phyloP scores from a whole-genome alignment of 306 rosid genomes.

The Corylus heterophylla region DNA sequence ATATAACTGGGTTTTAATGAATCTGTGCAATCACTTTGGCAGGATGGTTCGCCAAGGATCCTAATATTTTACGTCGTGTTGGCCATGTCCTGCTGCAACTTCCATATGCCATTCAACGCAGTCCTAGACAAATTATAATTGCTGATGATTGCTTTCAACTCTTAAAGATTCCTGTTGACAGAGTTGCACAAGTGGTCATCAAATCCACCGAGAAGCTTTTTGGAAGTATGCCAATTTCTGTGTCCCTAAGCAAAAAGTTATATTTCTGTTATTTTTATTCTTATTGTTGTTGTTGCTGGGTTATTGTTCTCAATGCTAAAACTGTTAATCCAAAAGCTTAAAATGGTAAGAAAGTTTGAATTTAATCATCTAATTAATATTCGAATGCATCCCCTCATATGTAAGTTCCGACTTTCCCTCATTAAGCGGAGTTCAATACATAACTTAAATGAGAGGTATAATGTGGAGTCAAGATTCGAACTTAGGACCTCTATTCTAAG shows the following conservation, averaged over 20 bases:
- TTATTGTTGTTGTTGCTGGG: not conserved
- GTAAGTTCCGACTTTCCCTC: no score
- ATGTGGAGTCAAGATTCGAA: no score
- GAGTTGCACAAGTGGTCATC: constrained; percentile 75
- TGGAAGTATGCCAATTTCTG: constrained; percentile 72
- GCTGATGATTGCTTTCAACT: constrained; percentile 93
- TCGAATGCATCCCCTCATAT: no score
- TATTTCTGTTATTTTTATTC: not conserved
- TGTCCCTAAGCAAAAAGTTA: constrained; percentile 17
- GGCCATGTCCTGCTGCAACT: constrained; percentile 87
- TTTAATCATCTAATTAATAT: no score
- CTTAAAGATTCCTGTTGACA: constrained; percentile 67
- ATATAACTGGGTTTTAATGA: constrained; percentile 13
- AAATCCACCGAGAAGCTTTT: constrained; percentile 80
- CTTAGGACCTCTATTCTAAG: not conserved
- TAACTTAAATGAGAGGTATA: no score
- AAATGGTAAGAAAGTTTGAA: no score
- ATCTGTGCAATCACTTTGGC: constrained; percentile 29
- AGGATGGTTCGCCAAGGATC: constrained; percentile 98
- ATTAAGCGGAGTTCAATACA: no score
- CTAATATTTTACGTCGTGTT: constrained; percentile 64
- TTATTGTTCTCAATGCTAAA: constrained; percentile 5
- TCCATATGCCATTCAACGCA: constrained; percentile 58
- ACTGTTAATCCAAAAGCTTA: not conserved
- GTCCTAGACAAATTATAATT: constrained; percentile 74